Evolutionary conservation across 345 rosid genomes (phyloP).

Genomic region (Orychophragmus violaceus): DNA sequence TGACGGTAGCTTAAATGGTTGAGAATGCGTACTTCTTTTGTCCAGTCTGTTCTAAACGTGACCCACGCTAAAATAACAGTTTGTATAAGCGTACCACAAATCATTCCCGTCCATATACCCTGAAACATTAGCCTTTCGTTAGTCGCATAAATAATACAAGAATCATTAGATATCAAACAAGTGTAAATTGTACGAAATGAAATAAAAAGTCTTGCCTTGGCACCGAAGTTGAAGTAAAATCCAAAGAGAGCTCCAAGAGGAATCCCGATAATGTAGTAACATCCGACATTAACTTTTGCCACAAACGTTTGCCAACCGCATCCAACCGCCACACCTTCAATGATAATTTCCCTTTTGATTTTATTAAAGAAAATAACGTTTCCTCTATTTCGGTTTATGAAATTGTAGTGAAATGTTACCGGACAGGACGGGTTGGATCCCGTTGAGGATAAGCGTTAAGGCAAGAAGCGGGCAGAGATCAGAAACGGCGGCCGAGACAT

Average conservation of each 20-base stretch:
- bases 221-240: slow-evolving; percentile 56
- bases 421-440: slow-evolving; percentile 71
- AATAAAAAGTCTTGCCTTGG: slow-evolving; percentile 54
- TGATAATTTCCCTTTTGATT: background rate
- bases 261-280: slow-evolving; percentile 63
- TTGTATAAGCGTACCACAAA: slow-evolving; percentile 54
- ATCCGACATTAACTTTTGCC: slow-evolving; percentile 66
- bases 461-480: slow-evolving; percentile 68
- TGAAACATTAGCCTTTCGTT: slow-evolving; percentile 3
- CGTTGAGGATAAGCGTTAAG: slow-evolving; percentile 54
- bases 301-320: slow-evolving; percentile 84
- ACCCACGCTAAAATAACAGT: slow-evolving; percentile 56
- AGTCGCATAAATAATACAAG: background rate
- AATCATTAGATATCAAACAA: background rate
- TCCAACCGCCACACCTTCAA: slow-evolving; percentile 73
- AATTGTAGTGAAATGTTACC: slow-evolving; percentile 29
- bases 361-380: background rate
- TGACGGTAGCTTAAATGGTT: background rate
- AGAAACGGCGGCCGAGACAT: slow-evolving; percentile 57
- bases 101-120: slow-evolving; percentile 81
- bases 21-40: slow-evolving; percentile 38
- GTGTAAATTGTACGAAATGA: background rate
- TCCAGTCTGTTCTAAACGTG: slow-evolving; percentile 59
- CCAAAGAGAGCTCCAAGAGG: slow-evolving; percentile 63
- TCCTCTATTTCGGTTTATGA: background rate